phyloP scores from a whole-genome alignment of 352 stramenopile species.

The Peronospora destructor region DNA sequence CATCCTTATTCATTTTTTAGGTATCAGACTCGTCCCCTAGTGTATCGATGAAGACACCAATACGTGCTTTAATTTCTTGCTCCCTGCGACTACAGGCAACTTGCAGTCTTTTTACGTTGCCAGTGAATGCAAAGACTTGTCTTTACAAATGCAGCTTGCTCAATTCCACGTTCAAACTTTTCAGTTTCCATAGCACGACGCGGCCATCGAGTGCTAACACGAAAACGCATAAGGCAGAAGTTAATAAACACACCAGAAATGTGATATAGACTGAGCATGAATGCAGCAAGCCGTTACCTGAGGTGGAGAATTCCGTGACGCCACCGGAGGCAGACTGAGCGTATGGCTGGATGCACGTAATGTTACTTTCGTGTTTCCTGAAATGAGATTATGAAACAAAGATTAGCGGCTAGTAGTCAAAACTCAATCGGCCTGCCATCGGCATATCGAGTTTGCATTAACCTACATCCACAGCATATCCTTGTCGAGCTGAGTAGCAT shows the following conservation, averaged over 20 bases:
- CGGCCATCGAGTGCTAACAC: slow-evolving; percentile 69
- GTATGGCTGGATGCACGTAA: slow-evolving; percentile 78
- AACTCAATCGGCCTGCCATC: neutral
- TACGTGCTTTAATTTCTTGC: slow-evolving; percentile 1
- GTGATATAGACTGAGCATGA: neutral
- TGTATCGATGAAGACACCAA: neutral
- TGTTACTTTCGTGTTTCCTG: slow-evolving; percentile 82
- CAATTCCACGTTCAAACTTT: slow-evolving; percentile 70
- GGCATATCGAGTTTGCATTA: neutral
- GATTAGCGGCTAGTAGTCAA: neutral
- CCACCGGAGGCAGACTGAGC: slow-evolving; percentile 38
- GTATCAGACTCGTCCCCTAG: neutral
- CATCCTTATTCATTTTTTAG: slow-evolving; percentile 7
- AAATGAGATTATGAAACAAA: neutral
- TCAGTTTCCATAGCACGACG: slow-evolving; percentile 75
- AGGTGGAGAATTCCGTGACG: slow-evolving; percentile 77
- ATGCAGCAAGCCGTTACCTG: slow-evolving; percentile 38
- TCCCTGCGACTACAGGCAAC: slow-evolving; percentile 6
- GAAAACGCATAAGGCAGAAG: slow-evolving; percentile 1
- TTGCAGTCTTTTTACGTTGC: slow-evolving; percentile 2
- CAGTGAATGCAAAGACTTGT: neutral
- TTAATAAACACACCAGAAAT: too few relatives aligned
- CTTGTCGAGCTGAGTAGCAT: slow-evolving; percentile 76
- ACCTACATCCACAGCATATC: slow-evolving; percentile 77
- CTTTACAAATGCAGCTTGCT: slow-evolving; percentile 72